Evolutionary conservation across 352 stramenopile species (phyloP).

Genomic region (Aphanomyces euteiches): DNA sequence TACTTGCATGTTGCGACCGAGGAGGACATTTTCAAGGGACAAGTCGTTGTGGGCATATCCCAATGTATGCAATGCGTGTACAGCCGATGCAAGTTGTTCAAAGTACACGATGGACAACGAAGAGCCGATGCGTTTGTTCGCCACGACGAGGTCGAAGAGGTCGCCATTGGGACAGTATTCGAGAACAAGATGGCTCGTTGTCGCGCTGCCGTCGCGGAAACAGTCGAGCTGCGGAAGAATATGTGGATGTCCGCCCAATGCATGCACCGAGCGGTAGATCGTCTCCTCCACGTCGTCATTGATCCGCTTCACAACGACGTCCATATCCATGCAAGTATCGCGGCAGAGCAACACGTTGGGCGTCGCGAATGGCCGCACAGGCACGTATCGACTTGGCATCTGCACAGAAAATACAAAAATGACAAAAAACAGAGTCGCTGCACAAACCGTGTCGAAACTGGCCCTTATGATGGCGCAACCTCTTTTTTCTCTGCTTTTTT

Average conservation of each 20-base stretch:
- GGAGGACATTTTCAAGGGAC: slow-evolving; percentile 62
- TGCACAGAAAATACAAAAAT: neutral
- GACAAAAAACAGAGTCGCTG: neutral
- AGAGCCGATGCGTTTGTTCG: slow-evolving; percentile 32
- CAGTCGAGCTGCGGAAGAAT: slow-evolving; percentile 10
- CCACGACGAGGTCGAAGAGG: slow-evolving; percentile 45
- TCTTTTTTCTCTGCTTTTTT: slow-evolving; percentile 31
- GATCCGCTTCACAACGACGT: slow-evolving; percentile 8
- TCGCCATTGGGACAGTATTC: slow-evolving; percentile 64
- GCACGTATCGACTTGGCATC: slow-evolving; percentile 1
- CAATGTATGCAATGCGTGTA: slow-evolving; percentile 49
- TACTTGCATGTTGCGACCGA: slow-evolving; percentile 36
- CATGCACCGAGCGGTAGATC: slow-evolving; percentile 10
- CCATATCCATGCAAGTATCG: slow-evolving; percentile 2
- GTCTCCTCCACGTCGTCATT: neutral
- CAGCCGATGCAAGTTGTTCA: slow-evolving; percentile 43
- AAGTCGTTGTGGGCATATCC: slow-evolving; percentile 61
- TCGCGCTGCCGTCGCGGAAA: slow-evolving; percentile 21
- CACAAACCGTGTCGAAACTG: slow-evolving; percentile 9
- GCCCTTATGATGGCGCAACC: slow-evolving; percentile 20
- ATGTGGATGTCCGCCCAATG: neutral
- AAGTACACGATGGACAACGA: slow-evolving; percentile 42
- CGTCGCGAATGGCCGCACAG: neutral
- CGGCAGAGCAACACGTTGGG: slow-evolving; percentile 20
- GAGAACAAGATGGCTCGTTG: slow-evolving; percentile 45